Evolutionary conservation across 1,284 basidiomycete genomes (phyloP).

Genomic region (Ganoderma boninense): DNA sequence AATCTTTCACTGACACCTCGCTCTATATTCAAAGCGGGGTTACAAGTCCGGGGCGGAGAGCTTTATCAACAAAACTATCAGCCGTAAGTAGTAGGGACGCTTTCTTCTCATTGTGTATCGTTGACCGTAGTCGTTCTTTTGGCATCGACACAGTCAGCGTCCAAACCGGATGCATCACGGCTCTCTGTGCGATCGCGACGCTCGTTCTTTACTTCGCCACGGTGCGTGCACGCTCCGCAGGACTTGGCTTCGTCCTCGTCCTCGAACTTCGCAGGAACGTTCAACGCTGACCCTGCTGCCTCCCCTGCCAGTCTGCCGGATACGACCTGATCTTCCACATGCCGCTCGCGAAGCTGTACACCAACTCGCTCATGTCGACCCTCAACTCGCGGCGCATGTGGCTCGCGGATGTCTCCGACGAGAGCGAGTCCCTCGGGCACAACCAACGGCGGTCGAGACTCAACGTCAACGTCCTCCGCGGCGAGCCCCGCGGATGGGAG

Average conservation of each 20-base stretch:
- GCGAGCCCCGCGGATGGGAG: too few species aligned
- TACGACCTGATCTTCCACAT: constrained; percentile 43
- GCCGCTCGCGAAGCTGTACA: constrained; percentile 42
- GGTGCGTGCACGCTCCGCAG: neutral
- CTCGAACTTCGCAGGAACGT: neutral
- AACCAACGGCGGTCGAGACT: neutral
- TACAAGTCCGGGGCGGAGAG: constrained; percentile 9
- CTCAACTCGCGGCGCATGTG: constrained; percentile 37
- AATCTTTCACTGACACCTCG: neutral
- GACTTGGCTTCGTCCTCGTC: neutral
- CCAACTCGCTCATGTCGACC: constrained; percentile 43
- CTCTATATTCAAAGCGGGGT: neutral
- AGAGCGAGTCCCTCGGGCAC: neutral
- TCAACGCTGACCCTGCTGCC: neutral
- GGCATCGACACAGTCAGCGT: neutral
- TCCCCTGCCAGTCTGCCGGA: neutral
- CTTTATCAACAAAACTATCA: neutral
- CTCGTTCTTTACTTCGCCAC: neutral
- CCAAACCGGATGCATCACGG: neutral
- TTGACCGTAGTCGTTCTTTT: neutral
- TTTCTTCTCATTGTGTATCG: neutral
- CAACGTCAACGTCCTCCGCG: neutral
- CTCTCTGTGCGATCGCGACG: neutral
- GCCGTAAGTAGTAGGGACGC: neutral
- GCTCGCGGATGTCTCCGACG: neutral